phyloP scores from a whole-genome alignment of 2,329 filamentous ascomycete species.

The Cytospora piceicola region DNA sequence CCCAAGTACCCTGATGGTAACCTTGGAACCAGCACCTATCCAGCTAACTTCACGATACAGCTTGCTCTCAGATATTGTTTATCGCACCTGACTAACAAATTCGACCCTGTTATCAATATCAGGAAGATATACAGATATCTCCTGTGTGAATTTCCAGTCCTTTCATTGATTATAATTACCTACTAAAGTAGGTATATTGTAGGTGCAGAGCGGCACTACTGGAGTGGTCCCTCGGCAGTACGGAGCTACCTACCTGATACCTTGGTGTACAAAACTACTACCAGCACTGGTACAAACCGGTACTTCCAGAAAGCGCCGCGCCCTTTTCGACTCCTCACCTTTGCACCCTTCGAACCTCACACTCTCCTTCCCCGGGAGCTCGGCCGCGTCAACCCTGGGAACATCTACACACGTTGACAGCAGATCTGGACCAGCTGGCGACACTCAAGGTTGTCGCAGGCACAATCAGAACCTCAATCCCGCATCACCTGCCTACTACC shows the following conservation, averaged over 20 bases:
- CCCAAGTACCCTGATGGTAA: no score
- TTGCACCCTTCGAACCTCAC: not conserved
- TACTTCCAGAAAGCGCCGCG: not conserved
- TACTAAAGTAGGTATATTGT: no score
- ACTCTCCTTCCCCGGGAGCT: not conserved
- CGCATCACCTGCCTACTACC: not conserved
- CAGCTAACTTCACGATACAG: no score
- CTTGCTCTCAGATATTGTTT: no score
- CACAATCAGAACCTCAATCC: not conserved
- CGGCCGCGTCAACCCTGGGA: not conserved
- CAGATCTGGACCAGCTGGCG: not conserved
- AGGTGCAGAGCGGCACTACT: no score
- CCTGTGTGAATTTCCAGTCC: no score
- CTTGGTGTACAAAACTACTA: not conserved
- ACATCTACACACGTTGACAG: not conserved
- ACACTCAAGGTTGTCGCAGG: not conserved
- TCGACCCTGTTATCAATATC: no score
- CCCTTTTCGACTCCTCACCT: conserved; percentile 1
- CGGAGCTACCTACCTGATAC: not conserved
- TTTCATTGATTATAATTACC: no score
- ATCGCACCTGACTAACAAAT: no score
- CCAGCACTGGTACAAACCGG: not conserved
- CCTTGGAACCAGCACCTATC: no score
- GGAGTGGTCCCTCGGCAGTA: no score
- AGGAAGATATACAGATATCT: no score